Evolutionary conservation across 768 basidiomycete genomes (phyloP), one percentile per base, ranked within the genome.

Genomic region (Termitomyces sp.): DNA sequence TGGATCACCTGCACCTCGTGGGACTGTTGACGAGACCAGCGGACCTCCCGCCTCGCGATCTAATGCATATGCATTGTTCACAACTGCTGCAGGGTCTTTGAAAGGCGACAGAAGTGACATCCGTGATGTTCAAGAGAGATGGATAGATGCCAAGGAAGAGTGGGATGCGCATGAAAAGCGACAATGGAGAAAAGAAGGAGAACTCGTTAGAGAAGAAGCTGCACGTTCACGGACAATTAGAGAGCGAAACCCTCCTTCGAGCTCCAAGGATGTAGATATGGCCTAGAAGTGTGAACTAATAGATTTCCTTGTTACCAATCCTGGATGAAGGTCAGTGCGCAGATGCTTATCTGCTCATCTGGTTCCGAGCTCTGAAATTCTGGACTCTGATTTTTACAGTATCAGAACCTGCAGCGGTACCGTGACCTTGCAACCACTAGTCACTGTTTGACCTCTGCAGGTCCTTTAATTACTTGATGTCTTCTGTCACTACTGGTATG

Each of bases 81-180:
- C 87, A 2, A 82, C 81, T 13, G 87, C 89, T 3, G 78, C 79
- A 16, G 86, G 86, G 0, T 70, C 78, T 1, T 68, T 86, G 58
- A 74, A 71, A 16, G 85, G 82, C 0, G 72, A 76, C 5, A 72
- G 74, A 53, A 81, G 79, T 62, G 74, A 80, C 62, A 78, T 92
- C 13, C 75, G 83, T 22, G 93, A 95, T 66, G 84, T 95, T 6
- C 95, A 98, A 70, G 95, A 98, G 69, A 77, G 95, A 45, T 98
- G 95, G 95, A 72, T 96, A n/a, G 93, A 97, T 65, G 83, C 85
- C 6, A 81, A 79, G 61, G 90, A 92, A 30, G 82, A 81, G 47
- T 97, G 86, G 73, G 95, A 97, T 70, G 88, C 86, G 46, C 88
- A 78, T 66, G 93, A 98, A 73, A 86, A 75, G 67, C 78, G 70